Conservation (phyloP, 345 rosid genomes). For the Toxicodendron radicans region DNA sequence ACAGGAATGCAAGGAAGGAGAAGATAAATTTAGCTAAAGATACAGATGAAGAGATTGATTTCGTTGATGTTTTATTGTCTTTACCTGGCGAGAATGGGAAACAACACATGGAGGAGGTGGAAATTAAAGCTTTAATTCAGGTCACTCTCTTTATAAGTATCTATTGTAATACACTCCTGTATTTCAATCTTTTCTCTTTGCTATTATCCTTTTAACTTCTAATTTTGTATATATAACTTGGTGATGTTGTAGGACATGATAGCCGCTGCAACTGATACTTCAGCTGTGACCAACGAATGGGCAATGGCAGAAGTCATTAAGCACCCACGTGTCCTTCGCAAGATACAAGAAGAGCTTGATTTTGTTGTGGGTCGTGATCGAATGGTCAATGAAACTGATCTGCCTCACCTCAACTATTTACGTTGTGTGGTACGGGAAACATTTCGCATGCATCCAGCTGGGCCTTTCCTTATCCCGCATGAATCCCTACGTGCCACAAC, state of each 20-base stretch:
- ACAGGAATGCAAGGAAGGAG: constrained; percentile 34
- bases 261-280: constrained; percentile 94
- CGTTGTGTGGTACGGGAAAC: constrained; percentile 95
- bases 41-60: constrained; percentile 54
- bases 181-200: too few relatives aligned
- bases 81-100: constrained; percentile 76
- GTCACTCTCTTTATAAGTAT: constrained; percentile 18
- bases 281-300: constrained; percentile 97
- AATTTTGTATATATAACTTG: not conserved
- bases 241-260: constrained; percentile 70
- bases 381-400: constrained; percentile 70
- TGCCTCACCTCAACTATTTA: constrained; percentile 64
- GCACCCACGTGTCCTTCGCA: constrained; percentile 67
- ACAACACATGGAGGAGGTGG: constrained; percentile 64
- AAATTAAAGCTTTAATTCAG: constrained; percentile 91
- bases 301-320: constrained; percentile 91
- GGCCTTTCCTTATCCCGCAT: constrained; percentile 89
- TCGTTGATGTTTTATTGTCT: constrained; percentile 82
- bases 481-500: constrained; percentile 71
- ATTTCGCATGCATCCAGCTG: constrained; percentile 94
- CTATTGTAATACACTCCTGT: too few relatives aligned
- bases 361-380: constrained; percentile 57
- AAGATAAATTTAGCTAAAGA: not conserved
- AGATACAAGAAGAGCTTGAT: constrained; percentile 78
- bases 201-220: not conserved